These are phyloP conservation scores for Paraconiothyrium brasiliense DNA, from an alignment of 2,329 filamentous ascomycete species.

Conservation along the genomic window DNA sequence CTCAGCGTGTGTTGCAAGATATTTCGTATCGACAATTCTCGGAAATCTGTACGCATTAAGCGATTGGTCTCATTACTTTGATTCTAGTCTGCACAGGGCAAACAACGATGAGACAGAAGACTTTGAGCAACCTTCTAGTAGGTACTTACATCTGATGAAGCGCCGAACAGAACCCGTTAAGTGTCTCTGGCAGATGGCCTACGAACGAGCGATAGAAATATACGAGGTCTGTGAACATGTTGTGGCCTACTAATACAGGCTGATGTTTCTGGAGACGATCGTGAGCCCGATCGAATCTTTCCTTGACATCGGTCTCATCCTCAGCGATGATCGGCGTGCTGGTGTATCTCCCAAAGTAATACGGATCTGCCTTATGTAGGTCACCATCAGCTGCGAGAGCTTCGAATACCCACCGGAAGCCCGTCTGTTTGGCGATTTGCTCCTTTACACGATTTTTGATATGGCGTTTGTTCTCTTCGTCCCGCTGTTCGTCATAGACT, in stretches of 20 bases:
- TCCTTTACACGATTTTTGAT: slow-evolving; percentile 52
- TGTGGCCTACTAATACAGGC: slow-evolving; percentile 69
- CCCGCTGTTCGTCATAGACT: slow-evolving; percentile 53
- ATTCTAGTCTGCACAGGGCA: neutral
- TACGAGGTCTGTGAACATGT: slow-evolving; percentile 70
- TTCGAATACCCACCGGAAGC: slow-evolving; percentile 62
- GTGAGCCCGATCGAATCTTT: slow-evolving; percentile 52
- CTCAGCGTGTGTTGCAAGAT: slow-evolving; percentile 67
- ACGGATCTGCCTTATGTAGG: slow-evolving; percentile 48
- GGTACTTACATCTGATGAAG: slow-evolving; percentile 56
- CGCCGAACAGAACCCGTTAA: slow-evolving; percentile 62
- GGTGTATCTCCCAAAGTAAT: slow-evolving; percentile 46
- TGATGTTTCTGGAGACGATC: slow-evolving; percentile 56
- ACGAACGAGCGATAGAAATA: slow-evolving; percentile 72
- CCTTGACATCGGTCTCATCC: slow-evolving; percentile 47
- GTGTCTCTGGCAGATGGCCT: slow-evolving; percentile 62
- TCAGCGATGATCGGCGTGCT: slow-evolving; percentile 48
- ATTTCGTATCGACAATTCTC: slow-evolving; percentile 69
- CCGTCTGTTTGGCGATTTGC: slow-evolving; percentile 55
- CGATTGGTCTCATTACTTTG: neutral
- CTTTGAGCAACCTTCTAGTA: neutral
- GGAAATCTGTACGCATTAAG: slow-evolving; percentile 55
- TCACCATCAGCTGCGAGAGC: slow-evolving; percentile 52
- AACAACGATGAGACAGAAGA: neutral
- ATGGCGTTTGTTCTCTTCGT: slow-evolving; percentile 51